Evolutionary conservation across 768 basidiomycete genomes (phyloP).

Genomic region (Tremella mesenterica): DNA sequence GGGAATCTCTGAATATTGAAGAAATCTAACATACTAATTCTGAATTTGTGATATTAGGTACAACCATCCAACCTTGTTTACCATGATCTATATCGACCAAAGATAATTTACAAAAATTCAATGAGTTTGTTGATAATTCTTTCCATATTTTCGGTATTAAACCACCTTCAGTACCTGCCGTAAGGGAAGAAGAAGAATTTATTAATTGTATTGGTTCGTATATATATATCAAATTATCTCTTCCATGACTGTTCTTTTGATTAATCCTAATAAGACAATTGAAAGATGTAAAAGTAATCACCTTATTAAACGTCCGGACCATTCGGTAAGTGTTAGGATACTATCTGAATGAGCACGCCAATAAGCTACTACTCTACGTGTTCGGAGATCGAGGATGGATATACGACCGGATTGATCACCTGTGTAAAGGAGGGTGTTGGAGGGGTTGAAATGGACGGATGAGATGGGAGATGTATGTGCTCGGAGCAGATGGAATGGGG

Average conservation of each 20-base stretch:
- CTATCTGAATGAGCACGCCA: conserved; percentile 76
- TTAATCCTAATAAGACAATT: background rate
- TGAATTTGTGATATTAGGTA: conserved; percentile 85
- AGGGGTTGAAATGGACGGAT: conserved; percentile 56
- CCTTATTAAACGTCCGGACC: conserved; percentile 63
- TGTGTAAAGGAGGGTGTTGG: conserved; percentile 76
- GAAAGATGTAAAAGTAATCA: conserved; percentile 50
- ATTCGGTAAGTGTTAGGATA: conserved; percentile 71
- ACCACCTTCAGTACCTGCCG: background rate
- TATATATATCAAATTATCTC: conserved; percentile 39
- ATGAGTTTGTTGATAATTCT: conserved; percentile 79
- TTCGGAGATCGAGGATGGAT: conserved; percentile 63
- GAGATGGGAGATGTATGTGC: conserved; percentile 60
- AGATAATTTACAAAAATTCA: conserved; percentile 89
- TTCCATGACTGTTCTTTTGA: conserved; percentile 32
- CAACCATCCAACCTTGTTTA: conserved; percentile 52
- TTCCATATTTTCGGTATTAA: conserved; percentile 47
- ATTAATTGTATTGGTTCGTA: conserved; percentile 19
- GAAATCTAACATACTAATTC: conserved; percentile 49
- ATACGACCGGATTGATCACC: conserved; percentile 74
- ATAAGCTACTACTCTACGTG: conserved; percentile 60
- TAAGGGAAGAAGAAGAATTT: background rate
- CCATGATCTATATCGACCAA: conserved; percentile 49
- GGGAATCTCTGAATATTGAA: too few species aligned
- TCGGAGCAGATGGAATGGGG: conserved; percentile 66